These are phyloP conservation scores for Globisporangium nunn DNA, from an alignment of 352 stramenopile species.

Conservation along the genomic window DNA sequence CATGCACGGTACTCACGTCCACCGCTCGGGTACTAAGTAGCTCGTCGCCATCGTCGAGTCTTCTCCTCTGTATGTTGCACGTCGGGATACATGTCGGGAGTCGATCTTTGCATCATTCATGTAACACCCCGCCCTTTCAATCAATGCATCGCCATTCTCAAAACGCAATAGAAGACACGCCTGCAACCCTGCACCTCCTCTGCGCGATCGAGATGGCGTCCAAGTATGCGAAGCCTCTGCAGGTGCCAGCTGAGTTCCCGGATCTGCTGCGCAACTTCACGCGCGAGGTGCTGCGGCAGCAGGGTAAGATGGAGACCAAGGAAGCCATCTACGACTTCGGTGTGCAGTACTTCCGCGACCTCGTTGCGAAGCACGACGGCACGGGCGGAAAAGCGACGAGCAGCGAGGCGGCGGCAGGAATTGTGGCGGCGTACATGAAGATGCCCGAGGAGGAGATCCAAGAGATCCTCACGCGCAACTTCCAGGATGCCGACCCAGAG, in stretches of 20 bases:
- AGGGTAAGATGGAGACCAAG: constrained; percentile 74
- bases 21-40: not conserved
- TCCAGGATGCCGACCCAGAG: constrained; percentile 36
- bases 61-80: not conserved
- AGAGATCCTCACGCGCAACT: constrained; percentile 29
- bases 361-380: constrained; percentile 35
- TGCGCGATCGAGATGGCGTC: constrained; percentile 43
- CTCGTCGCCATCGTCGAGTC: not conserved
- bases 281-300: constrained; percentile 74
- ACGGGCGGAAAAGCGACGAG: constrained; percentile 6
- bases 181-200: no score
- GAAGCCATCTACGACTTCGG: constrained; percentile 77
- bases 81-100: no score
- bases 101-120: not conserved
- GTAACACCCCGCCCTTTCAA: not conserved
- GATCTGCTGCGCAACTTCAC: constrained; percentile 70
- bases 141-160: not conserved
- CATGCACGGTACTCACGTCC: constrained; percentile 1
- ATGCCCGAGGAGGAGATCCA: constrained; percentile 53
- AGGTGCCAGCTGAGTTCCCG: constrained; percentile 64
- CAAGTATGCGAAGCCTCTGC: constrained; percentile 79
- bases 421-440: constrained; percentile 42
- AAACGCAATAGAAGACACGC: no score
- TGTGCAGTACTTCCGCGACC: constrained; percentile 60
- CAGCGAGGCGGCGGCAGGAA: not conserved